Conservation (phyloP, 441 rosid genomes). For the Lagerstroemia fauriei region DNA sequence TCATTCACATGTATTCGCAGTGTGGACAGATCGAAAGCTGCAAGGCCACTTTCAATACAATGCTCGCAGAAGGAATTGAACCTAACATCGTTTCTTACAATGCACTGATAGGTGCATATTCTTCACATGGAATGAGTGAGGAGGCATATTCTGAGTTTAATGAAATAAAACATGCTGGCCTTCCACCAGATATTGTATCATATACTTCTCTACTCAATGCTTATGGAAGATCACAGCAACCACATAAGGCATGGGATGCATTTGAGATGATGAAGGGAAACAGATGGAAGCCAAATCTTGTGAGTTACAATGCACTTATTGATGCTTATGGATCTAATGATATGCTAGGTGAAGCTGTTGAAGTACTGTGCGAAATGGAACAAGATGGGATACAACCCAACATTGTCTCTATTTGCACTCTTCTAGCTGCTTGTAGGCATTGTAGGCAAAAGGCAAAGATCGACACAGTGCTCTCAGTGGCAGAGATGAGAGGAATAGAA, state of each 20-base stretch:
- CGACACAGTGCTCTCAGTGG: conserved; percentile 74
- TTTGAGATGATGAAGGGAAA: conserved; percentile 69
- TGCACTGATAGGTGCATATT: conserved; percentile 77
- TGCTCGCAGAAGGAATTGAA: conserved; percentile 82
- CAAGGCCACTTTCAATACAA: conserved; percentile 62
- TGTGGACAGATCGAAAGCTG: conserved; percentile 74
- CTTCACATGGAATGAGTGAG: conserved; percentile 74
- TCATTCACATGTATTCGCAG: conserved; percentile 70
- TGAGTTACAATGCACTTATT: conserved; percentile 76
- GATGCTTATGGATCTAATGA: conserved; percentile 92
- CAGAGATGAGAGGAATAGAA: conserved; percentile 69
- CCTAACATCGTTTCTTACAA: conserved; percentile 80
- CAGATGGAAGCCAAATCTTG: conserved; percentile 68
- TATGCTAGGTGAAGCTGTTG: conserved; percentile 70
- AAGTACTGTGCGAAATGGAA: conserved; percentile 74
- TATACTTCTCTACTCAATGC: conserved; percentile 82
- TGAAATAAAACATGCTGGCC: conserved; percentile 60
- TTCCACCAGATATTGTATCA: conserved; percentile 72
- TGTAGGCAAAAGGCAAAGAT: conserved; percentile 66
- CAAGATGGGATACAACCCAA: conserved; percentile 67
- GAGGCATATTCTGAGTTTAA: conserved; percentile 71
- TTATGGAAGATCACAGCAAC: conserved; percentile 80
- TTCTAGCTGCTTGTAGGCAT: conserved; percentile 83
- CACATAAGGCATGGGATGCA: conserved; percentile 67
- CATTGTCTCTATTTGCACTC: conserved; percentile 75